These are phyloP conservation scores for Kandelia obovata DNA, from an alignment of 345 rosid species.

Conservation along the genomic window DNA sequence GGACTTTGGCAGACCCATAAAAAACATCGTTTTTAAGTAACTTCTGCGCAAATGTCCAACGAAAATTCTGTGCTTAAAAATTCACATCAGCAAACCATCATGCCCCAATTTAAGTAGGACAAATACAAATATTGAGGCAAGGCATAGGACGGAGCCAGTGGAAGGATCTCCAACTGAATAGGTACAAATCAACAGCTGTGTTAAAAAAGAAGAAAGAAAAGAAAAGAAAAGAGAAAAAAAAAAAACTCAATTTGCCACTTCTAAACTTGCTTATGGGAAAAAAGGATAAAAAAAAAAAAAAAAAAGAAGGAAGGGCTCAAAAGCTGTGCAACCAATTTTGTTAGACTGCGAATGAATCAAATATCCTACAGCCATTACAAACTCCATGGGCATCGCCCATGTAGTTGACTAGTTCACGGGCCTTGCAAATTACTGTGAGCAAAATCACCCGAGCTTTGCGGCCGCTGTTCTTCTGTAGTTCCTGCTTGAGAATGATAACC, in stretches of 20 bases:
- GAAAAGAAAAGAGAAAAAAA: no score
- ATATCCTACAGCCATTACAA: conserved; percentile 4
- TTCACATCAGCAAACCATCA: not conserved
- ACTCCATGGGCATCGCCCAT: conserved; percentile 21
- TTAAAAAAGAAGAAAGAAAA: not conserved
- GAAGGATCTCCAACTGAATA: conserved; percentile 26
- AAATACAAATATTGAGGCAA: conserved; percentile 21
- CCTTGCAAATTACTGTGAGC: conserved; percentile 17
- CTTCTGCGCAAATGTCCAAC: not conserved
- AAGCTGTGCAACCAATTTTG: conserved; percentile 13
- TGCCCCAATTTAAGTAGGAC: conserved; percentile 13
- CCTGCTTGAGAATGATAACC: conserved; percentile 18
- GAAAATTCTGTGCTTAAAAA: not conserved
- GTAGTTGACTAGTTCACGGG: conserved; percentile 13
- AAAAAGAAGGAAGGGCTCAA: not conserved
- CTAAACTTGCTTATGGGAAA: conserved; percentile 14
- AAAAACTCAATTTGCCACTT: conserved; percentile 13
- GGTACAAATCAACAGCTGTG: conserved; percentile 11
- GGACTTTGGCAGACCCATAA: no score
- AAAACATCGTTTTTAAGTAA: not conserved
- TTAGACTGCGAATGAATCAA: not conserved
- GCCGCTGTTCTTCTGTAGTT: conserved; percentile 19
- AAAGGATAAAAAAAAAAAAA: no score
- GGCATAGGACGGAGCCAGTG: conserved; percentile 13
- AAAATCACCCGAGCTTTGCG: conserved; percentile 17